Evolutionary conservation across 2,329 filamentous ascomycete genomes (phyloP), one percentile per base, ranked within the genome.

Genomic region (Verticillium klebahnii): DNA sequence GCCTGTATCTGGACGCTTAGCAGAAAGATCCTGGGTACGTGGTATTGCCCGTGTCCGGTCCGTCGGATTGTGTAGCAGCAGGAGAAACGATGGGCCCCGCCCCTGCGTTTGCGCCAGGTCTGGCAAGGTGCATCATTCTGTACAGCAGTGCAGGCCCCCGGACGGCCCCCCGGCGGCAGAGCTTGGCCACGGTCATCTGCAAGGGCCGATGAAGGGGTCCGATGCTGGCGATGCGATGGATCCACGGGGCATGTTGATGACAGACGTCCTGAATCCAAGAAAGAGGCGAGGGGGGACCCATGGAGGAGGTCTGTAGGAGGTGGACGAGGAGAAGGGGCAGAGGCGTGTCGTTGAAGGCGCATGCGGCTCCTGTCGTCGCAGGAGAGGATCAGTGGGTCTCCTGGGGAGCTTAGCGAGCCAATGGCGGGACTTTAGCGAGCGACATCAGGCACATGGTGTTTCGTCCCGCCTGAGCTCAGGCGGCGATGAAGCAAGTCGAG

Each of bases 401-500:
- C 64, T 65, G 64, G 59, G 36, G 63, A 59, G 23, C 59, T 25
- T 60, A 60, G 61, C 25, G 25, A 62, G 56, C 70, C 69, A 73
- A 69, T 72, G 62, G 68, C 54, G 57, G 57, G n/a, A 34, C 31
- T 3, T 15, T 9, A 61, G 29, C 58, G 60, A 61, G 25, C 69
- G 62, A 70, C 68, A 69, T 73, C 70, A 73, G 69, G 71, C 72
- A 71, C 64, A 62, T 63, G 66, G 66, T 64, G 76, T 78, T 77
- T 78, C 76, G 45, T 52, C 45, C 45, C n/a, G 45, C 45, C 45
- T 52, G 75, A 54, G 62, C 67, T 70, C 68, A 71, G 67, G 67
- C 70, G 66, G 61, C 70, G 75, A 73, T 76, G 75, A 77, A 67
- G 74, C 72, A 69, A 74, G 71, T 74, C 72, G 66, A 71, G 62